Evolutionary conservation across 2,329 filamentous ascomycete species (phyloP).

Genomic region (Penicillium sp.): DNA sequence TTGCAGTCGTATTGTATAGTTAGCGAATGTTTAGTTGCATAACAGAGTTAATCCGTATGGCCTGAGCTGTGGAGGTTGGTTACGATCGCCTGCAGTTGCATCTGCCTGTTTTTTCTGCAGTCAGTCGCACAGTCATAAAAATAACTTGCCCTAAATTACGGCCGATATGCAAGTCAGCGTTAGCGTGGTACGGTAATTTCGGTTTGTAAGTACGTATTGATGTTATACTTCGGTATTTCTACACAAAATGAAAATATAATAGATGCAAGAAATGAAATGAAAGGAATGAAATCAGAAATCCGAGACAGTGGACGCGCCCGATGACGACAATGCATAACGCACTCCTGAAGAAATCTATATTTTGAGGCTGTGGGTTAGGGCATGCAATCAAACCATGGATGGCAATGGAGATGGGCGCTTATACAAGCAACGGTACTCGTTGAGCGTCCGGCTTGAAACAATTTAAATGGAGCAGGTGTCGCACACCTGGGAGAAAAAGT

Average conservation of each 20-base stretch:
- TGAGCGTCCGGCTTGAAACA: constrained; percentile 11
- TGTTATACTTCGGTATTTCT: not conserved
- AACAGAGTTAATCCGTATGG: not conserved
- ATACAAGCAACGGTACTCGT: constrained; percentile 13
- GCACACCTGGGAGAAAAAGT: not conserved
- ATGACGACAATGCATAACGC: not conserved
- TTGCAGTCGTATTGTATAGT: constrained; percentile 1
- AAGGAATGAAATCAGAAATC: not conserved
- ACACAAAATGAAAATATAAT: not conserved
- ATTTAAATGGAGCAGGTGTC: constrained; percentile 7
- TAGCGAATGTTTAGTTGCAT: constrained; percentile 4
- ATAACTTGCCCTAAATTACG: not conserved
- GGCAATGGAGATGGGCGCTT: constrained; percentile 9
- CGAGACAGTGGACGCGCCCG: not conserved
- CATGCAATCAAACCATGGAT: not conserved
- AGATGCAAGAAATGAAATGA: not conserved
- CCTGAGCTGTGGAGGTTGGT: constrained; percentile 5
- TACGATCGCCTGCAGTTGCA: constrained; percentile 14
- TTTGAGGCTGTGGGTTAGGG: constrained; percentile 1
- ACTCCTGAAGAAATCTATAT: not conserved
- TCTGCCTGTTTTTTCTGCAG: not conserved
- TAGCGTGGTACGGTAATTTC: not conserved
- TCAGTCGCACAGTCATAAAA: not conserved
- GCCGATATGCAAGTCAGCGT: not conserved
- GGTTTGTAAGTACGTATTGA: not conserved